Evolutionary conservation across 768 basidiomycete species (phyloP), one percentile per base, ranked within the genome.

Genomic region (Rhodotorula paludigena): DNA sequence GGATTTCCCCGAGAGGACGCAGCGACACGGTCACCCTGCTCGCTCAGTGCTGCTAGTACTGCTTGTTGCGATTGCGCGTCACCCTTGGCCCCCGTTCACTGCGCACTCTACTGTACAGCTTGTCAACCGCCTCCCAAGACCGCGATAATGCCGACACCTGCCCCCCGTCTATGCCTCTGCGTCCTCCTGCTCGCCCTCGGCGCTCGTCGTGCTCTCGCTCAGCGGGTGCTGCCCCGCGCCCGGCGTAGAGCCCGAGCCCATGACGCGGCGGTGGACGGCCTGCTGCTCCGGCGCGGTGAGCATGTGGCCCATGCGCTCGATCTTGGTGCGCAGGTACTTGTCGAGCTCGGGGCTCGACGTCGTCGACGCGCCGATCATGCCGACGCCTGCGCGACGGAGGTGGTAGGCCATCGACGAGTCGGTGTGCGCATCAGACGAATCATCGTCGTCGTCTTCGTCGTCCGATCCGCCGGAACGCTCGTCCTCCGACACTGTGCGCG

Each of bases 301-400:
- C 81, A 94, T 86, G 77, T 99, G 96, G 20, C 96, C 96, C 96
- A 99, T 99, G 67, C 88, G 83, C 77, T 91, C 80, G n/a, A 98
- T 86, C 78, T 99, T 99, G 45, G 96, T 98, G 77, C 89, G 84
- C 74, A 99, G 79, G 78, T 99, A 99, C 80, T 88, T 91, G 75
- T 98, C 92, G 74, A 99, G 78, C 76, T 99, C 96, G 63, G 85
- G 85, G 2, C 92, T 90, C 61, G 86, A 80, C 15, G 87, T 88
- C 36, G 83, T 83, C 23, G 86, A 85, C 16, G 86, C 88, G 9
- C 91, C 91, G 48, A 92, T 86, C 78, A 92, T 82, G 48, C 89
- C 89, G 15, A 86, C 88, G 4, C 90, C 91, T 4, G 81, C 79
- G 42, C 80, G 74, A 68, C 81, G 81, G 62, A 81, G 81, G 71